Conservation (phyloP, 2,329 filamentous ascomycete species). For the Arthrobotrys iridis region DNA sequence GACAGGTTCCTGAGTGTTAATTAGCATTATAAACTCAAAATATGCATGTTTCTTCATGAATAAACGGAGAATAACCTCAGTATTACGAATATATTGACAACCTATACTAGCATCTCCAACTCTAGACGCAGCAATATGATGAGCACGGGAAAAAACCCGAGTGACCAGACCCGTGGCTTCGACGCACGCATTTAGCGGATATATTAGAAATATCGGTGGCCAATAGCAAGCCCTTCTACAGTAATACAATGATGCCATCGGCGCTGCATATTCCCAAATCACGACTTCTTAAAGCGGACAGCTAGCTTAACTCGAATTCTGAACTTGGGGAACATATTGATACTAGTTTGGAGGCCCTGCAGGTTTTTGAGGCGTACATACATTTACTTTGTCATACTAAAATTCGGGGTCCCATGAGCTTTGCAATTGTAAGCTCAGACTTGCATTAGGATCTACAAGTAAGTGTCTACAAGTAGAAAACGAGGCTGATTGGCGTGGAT, state of each 20-base stretch:
- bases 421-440: not conserved
- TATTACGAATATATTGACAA: conserved; percentile 13
- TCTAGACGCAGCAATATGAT: not conserved
- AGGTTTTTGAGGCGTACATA: not conserved
- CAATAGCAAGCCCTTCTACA: not conserved
- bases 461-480: not conserved
- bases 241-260: not conserved
- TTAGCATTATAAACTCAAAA: conserved; percentile 2
- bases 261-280: not conserved
- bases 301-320: not conserved
- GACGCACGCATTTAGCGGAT: not conserved
- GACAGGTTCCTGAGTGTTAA: conserved; percentile 1
- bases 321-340: too few relatives aligned
- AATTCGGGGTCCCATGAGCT: not conserved
- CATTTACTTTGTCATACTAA: not conserved
- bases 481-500: conserved; percentile 1
- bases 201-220: not conserved
- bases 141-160: not conserved
- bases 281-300: not conserved
- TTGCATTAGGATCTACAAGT: conserved; percentile 2
- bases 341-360: not conserved
- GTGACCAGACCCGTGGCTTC: not conserved
- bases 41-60: conserved; percentile 16
- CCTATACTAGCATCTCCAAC: too few relatives aligned
- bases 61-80: conserved; percentile 18